Base-by-base conservation (phyloP, 768 basidiomycete species). In the Trametes villosa region DNA sequence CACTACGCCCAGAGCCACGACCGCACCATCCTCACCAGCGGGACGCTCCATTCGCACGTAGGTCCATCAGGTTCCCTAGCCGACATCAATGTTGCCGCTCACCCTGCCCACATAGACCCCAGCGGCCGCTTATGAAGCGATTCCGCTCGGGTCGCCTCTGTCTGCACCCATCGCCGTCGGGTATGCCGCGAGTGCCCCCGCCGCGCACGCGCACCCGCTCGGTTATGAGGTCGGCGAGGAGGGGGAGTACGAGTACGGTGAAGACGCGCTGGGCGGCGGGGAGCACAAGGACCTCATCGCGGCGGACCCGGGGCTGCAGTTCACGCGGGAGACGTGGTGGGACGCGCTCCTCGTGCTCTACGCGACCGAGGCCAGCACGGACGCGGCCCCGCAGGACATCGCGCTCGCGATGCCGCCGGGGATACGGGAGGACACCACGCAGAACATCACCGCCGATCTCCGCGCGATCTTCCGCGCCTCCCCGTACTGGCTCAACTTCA, bases 251-350 rank as follows among this genome's bases (percentile, higher is more conserved):
- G 52, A 46, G 22, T 59, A 54, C 34, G 52, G 47, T 34, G 62
- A 54, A 20, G 30, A 22, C 34, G 56, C 41, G 42, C 47, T 22
- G 41, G 53, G 27, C 20, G 42, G 24, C 17, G 51, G 40, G 7
- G 50, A 53, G 45, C 42, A 41, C 2, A 50, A 55, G 53, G 36
- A 47, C 22, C 46, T 36, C 30, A 60, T 76, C 24, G 66, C 64
- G 34, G 52, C 75, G 46, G 83, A 86, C 62, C 90, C 90, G 8
- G 87, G 88, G 9, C 74, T 89, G 36, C 79, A 81, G 48, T 90
- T 89, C 71, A 77, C 79, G 18, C 87, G 88, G 50, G 85, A 88
- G 75, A 86, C 84, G 24, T 91, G 91, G 91, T 92, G 88, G 86
- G 91, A 91, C 68, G 84, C 82, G 4, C 77, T 92, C 18, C 72